Base-by-base conservation (phyloP, 352 stramenopile species). In the Globisporangium spinosum region DNA sequence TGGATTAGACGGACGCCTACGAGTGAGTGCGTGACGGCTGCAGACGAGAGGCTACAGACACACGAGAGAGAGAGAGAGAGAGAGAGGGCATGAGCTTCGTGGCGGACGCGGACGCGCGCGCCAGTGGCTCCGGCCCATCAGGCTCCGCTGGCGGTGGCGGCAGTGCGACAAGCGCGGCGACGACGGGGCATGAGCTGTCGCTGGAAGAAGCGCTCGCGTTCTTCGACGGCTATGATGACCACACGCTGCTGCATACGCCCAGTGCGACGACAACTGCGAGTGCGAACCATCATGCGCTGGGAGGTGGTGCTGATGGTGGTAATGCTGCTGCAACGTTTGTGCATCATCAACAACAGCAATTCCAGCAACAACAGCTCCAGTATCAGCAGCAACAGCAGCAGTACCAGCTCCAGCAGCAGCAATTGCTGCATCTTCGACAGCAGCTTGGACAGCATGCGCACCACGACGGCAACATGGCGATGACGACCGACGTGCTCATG, bases 171-270 rank as follows among this genome's bases (percentile, higher is more conserved):
- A 10, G 53, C 53, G 54, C 51, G 12, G 7, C 49, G 47, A 20
- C 51, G 15, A n/a, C 3, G 15, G 49, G 32, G 15, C 35, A n/a
- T 3, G 65, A 70, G 57, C 20, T 70, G 32, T 70, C 65, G 47
- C 58, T 70, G 45, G 65, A 70, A 65, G 65, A 70, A 56, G 65
- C 65, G 43, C 65, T 70, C 58, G 65, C 65, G 47, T 70, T 70
- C 65, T 70, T 70, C 29, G 65, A 70, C 58, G 57, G 58, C 65
- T 70, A 57, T 49, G 65, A 70, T 25, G 58, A 70, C 15, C 65
- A 35, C 15, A 25, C 35, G 40, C 40, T 34, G 25, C 62, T 55
- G 2, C 40, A 59, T 15, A 53, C 61, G 20, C 29, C 53, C n/a
- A 4, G 38, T 45, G 7, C 58, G 55, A 23, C 23, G 10, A 4